Evolutionary conservation across 225 moss, liverwort and hornwort genomes (phyloP), one percentile per base, ranked within the genome.

Genomic region (Marchantia paleacea): DNA sequence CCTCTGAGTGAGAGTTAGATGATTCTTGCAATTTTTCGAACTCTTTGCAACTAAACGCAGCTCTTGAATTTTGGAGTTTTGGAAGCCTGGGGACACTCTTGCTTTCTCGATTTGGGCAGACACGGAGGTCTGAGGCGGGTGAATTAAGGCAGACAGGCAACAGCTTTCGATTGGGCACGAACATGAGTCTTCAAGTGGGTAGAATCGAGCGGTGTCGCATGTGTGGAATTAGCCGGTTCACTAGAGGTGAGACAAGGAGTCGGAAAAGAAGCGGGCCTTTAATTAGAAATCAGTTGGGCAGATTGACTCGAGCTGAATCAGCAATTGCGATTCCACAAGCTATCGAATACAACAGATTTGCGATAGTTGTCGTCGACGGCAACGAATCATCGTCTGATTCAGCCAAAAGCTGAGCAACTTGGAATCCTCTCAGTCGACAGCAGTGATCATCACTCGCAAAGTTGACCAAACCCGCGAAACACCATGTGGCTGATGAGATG

Each of bases 401-500:
- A 52, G 52, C 25, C n/a, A 72, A 74, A 73, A 54, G 74, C 54
- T 55, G 74, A 28, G 74, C 74, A 74, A 72, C 51, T 51, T 71
- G 50, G 74, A 29, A 29, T 54, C 13, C 54, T 26, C 74, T 53
- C 74, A 28, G 52, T 53, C 52, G 73, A 54, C 74, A 72, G 74
- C 26, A 62, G 22, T 61, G 76, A 76, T 75, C 57, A 14, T 28
- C 60, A 47, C 31, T 55, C 39, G 26, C 76, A 61, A 76, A 58
- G 58, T 73, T 76, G 76, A 76, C 76, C 75, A 3, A 55, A 75
- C 55, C 55, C 55, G 30, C 76, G 48, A 19, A 62, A 29, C 57
- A 60, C 3, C 74, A 74, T 74, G 74, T 74, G 74, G 28, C 54
- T 74, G 74, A 74, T 74, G 74, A 74, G 25, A 58, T 75, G 57